A percentile compares a stretch with the other conserved stretches of the same genome.
phyloP scores from a whole-genome alignment of 768 basidiomycete species.

The Rhodotorula babjevae region DNA sequence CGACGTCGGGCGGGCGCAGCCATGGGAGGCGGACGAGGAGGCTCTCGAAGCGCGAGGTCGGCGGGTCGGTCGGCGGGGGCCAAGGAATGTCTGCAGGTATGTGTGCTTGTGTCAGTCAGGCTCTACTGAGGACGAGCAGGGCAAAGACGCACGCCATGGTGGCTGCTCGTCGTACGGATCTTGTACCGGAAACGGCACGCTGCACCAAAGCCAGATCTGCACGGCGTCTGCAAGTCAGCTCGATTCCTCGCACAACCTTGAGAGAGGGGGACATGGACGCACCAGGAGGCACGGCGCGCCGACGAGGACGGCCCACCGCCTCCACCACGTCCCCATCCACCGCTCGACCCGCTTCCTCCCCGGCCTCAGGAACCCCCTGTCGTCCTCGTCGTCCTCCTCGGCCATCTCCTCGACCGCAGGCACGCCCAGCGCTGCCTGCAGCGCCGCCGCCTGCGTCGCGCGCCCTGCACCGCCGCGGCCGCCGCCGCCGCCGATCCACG shows the following conservation, averaged over 20 bases:
- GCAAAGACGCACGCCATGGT: slow-evolving; percentile 40
- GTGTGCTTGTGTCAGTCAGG: not conserved
- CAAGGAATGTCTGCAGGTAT: slow-evolving; percentile 28
- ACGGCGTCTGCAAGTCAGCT: fast-evolving
- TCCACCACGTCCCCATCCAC: slow-evolving; percentile 49
- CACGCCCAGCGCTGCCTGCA: not conserved
- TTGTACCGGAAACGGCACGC: slow-evolving; percentile 49
- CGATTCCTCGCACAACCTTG: not conserved
- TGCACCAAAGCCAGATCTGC: slow-evolving; percentile 51
- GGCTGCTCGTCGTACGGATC: slow-evolving; percentile 47
- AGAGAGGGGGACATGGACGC: not conserved
- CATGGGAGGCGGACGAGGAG: not conserved
- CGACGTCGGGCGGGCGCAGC: not conserved
- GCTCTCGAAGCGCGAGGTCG: slow-evolving; percentile 18
- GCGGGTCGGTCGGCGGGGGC: not conserved
- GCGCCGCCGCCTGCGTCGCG: not conserved
- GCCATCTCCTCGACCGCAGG: not conserved
- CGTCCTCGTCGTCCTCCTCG: slow-evolving; percentile 10
- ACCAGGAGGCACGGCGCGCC: slow-evolving; percentile 48
- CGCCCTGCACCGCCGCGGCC: too few species aligned
- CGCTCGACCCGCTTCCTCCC: slow-evolving; percentile 45
- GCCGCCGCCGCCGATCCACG: not conserved
- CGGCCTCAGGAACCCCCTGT: slow-evolving; percentile 43
- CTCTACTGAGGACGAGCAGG: too few species aligned
- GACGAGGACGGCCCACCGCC: slow-evolving; percentile 48